Percentiles rank a stretch among this genome's conserved stretches.
phyloP scores from a whole-genome alignment of 1,284 basidiomycete genomes.

The Agroathelia rolfsii region DNA sequence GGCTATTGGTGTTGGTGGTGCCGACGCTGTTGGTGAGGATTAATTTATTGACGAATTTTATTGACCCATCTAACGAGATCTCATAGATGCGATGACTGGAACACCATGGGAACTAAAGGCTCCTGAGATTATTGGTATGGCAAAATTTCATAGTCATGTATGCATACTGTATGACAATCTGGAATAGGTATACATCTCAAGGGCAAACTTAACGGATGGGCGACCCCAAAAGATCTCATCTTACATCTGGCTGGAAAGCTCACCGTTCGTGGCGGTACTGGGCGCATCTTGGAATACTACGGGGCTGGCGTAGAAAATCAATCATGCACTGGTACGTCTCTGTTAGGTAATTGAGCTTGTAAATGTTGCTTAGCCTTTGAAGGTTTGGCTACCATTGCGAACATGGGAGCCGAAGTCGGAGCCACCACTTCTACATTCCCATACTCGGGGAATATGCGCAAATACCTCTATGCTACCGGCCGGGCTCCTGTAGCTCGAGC shows the following conservation, averaged over 20 bases:
- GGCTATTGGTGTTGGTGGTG: slow-evolving; percentile 98
- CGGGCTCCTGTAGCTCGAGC: slow-evolving; percentile 85
- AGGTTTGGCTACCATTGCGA: slow-evolving; percentile 99
- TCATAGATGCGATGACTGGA: slow-evolving; percentile 96
- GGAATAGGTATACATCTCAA: slow-evolving; percentile 97
- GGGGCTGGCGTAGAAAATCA: slow-evolving; percentile 93
- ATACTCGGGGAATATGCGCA: slow-evolving; percentile 91
- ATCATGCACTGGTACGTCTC: slow-evolving; percentile 97
- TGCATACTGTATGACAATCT: no score
- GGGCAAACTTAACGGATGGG: slow-evolving; percentile 95
- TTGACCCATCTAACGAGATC: no score
- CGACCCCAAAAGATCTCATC: slow-evolving; percentile 96
- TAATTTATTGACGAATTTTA: no score
- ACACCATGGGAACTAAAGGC: slow-evolving; percentile 99
- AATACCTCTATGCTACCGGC: slow-evolving; percentile 91
- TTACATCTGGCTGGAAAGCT: slow-evolving; percentile 96
- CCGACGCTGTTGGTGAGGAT: slow-evolving; percentile 97
- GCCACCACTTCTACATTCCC: slow-evolving; percentile 99
- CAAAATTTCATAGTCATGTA: no score
- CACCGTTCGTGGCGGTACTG: slow-evolving; percentile 96
- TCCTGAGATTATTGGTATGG: slow-evolving; percentile 96
- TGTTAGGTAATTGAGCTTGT: no score
- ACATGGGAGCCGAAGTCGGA: slow-evolving; percentile 99
- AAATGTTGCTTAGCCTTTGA: no score
- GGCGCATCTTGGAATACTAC: slow-evolving; percentile 92